A percentile compares a stretch with the other conserved stretches of the same genome.
phyloP scores from a whole-genome alignment of 352 stramenopile species.

The Globisporangium emineosum region DNA sequence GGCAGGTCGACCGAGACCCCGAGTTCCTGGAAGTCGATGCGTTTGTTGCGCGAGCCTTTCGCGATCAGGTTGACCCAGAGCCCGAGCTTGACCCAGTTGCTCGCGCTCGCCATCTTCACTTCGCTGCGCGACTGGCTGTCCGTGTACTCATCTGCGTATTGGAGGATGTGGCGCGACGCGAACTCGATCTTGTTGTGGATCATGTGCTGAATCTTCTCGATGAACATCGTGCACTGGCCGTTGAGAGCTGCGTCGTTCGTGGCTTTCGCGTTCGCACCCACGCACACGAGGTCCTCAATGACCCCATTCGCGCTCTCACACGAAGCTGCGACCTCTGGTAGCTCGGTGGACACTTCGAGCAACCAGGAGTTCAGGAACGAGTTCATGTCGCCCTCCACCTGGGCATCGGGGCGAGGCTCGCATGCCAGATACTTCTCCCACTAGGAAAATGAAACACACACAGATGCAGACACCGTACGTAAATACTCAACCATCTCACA shows the following conservation, averaged over 20 bases:
- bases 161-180: conserved; percentile 59
- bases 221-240: conserved; percentile 42
- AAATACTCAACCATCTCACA: not conserved
- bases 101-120: conserved; percentile 58
- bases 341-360: conserved; percentile 44
- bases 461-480: not conserved
- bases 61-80: conserved; percentile 75
- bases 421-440: conserved; percentile 79
- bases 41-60: conserved; percentile 73
- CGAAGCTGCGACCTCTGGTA: conserved; percentile 42
- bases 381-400: conserved; percentile 77
- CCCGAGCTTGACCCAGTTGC: conserved; percentile 47
- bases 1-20: conserved; percentile 68
- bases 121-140: conserved; percentile 55
- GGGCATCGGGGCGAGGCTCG: conserved; percentile 59
- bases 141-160: conserved; percentile 73
- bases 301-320: conserved; percentile 61
- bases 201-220: conserved; percentile 47
- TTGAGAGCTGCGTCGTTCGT: conserved; percentile 44
- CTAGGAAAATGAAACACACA: conserved; percentile 18
- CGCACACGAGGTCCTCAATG: conserved; percentile 57
- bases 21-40: conserved; percentile 69
- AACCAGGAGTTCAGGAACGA: conserved; percentile 80
- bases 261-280: conserved; percentile 48
- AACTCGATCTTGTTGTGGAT: conserved; percentile 66